These are phyloP conservation scores for Scutellaria barbata DNA, from an alignment of 257 asterid genomes.

Conservation along the genomic window DNA sequence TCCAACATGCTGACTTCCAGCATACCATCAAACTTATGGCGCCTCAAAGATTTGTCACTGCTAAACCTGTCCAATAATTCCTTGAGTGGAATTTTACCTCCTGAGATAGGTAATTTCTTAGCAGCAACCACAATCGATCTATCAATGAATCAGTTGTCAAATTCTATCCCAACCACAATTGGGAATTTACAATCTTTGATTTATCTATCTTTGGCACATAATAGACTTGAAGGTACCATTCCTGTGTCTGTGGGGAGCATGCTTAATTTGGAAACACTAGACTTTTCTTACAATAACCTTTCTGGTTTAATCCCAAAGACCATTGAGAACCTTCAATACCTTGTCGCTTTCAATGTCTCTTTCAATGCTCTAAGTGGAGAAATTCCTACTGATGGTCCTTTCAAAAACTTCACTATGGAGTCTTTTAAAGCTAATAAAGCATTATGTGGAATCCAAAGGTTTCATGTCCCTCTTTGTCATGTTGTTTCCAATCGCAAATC, in stretches of 20 bases:
- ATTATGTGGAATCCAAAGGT: conserved; percentile 31
- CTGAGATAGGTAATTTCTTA: conserved; percentile 12
- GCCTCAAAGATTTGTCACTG: neutral
- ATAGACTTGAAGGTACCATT: conserved; percentile 15
- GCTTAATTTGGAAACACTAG: conserved; percentile 10
- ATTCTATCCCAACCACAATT: conserved; percentile 24
- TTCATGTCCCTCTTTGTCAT: conserved; percentile 34
- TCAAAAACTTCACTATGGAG: conserved; percentile 36
- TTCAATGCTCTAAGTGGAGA: conserved; percentile 37
- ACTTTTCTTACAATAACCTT: conserved; percentile 14
- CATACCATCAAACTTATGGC: conserved; percentile 36
- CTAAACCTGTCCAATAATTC: conserved; percentile 30
- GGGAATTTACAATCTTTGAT: neutral
- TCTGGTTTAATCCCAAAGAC: conserved; percentile 36
- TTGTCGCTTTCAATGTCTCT: conserved; percentile 32
- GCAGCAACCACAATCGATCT: neutral
- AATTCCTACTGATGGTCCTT: conserved; percentile 37
- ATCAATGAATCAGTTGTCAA: neutral
- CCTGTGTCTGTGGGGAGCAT: conserved; percentile 22
- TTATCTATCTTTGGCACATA: neutral
- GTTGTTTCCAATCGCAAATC: neutral
- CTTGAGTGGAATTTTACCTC: conserved; percentile 13
- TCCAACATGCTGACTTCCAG: too few species aligned
- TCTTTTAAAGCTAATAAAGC: conserved; percentile 5
- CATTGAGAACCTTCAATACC: conserved; percentile 7